Base-by-base conservation (phyloP, 805 yeast genomes). In the Nakazawaea populi region DNA sequence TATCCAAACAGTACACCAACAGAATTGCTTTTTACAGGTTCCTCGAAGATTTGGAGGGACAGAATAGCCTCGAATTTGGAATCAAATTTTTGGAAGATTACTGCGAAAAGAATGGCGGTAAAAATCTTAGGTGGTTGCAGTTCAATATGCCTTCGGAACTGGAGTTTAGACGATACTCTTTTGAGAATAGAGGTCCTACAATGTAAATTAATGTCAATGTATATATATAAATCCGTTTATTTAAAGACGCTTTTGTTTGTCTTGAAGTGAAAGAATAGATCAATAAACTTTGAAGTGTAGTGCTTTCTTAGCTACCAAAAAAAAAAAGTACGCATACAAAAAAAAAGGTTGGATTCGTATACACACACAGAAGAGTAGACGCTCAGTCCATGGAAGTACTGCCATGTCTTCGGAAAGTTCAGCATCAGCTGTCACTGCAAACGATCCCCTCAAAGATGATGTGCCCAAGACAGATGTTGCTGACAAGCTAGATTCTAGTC, bases 1-100 rank as follows among this genome's bases (percentile, higher is more conserved):
- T 68, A 64, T 9, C 56, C 10, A 58, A 58, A 45, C 56, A 52
- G 41, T 70, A 51, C 31, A 51, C 53, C 27, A 51, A 51, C 31
- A 51, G 53, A 39, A 32, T 51, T 31, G 38, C 47, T 18, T 51
- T 51, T 34, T 51, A 51, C 29, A 42, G 38, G n/a, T 51, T 51
- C 31, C 28, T 51, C 12, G 53, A 51, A 32, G 45, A 36, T 14
- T 37, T 51, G 27, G 53, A 51, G 24, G 31, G 32, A 6, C 52
- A 49, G 27, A 44, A 44, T 18, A 30, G 45, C n/a, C 36, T 43
- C 4, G 53, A 51, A 12, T 51, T 40, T 11, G 53, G 53, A n/a
- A 38, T 51, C 42, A 42, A 42, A 37, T 51, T 51, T 14, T 34
- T 51, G 24, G 53, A 51, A 43, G 50, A 51, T 37, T 42, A 9